A percentile compares a stretch with the other conserved stretches of the same genome.
Evolutionary conservation across 805 yeast genomes (phyloP).

Genomic region (Wickerhamomyces silvicola): DNA sequence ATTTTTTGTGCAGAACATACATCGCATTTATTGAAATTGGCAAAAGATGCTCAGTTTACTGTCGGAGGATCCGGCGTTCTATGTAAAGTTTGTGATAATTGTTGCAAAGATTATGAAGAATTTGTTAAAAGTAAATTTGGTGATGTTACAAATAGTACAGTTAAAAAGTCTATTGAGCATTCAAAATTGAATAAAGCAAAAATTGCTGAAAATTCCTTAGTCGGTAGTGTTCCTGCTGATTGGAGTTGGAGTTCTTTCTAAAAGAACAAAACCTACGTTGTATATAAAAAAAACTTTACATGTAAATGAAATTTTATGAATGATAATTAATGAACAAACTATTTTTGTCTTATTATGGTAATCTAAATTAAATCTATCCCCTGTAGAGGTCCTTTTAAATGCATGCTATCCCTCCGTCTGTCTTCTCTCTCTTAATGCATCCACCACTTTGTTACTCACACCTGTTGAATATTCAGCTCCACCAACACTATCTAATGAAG

Average conservation of each 20-base stretch:
- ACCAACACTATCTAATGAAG: slow-evolving; percentile 16
- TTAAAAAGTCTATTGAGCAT: slow-evolving; percentile 7
- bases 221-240: slow-evolving; percentile 58
- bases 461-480: slow-evolving; percentile 16
- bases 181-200: slow-evolving; percentile 8
- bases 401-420: too few species aligned
- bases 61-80: slow-evolving; percentile 63
- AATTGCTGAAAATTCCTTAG: slow-evolving; percentile 26
- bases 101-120: slow-evolving; percentile 55
- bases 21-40: slow-evolving; percentile 46
- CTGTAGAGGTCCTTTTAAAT: too few species aligned
- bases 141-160: slow-evolving; percentile 23
- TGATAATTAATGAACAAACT: too few species aligned
- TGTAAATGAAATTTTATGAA: too few species aligned
- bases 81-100: slow-evolving; percentile 63
- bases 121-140: slow-evolving; percentile 29
- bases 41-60: slow-evolving; percentile 55
- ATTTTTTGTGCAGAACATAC: slow-evolving; percentile 69
- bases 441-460: slow-evolving; percentile 20
- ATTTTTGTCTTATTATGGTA: too few species aligned
- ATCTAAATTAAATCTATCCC: too few species aligned
- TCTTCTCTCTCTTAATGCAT: slow-evolving; percentile 25
- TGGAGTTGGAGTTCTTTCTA: slow-evolving; percentile 78
- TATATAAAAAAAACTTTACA: too few species aligned
- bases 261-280: too few species aligned